Percentiles rank a stretch among this genome's conserved stretches.
Conservation (phyloP, 177 flowering plant species). For the Tripterygium wilfordii region DNA sequence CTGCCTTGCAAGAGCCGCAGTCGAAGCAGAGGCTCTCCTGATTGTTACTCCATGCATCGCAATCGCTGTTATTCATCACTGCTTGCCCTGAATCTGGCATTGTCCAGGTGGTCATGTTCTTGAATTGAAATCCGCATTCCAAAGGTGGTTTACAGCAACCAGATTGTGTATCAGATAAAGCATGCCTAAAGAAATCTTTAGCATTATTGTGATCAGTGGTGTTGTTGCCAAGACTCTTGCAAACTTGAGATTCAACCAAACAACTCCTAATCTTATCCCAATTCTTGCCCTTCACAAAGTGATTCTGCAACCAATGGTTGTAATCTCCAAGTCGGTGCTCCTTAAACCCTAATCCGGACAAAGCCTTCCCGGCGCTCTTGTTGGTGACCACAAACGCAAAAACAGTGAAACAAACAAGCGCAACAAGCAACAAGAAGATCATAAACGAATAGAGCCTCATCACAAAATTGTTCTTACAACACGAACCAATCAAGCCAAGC, state of each 20-base stretch:
- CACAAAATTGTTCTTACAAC: conserved; percentile 11
- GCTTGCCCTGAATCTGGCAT: conserved; percentile 33
- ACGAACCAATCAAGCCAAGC: conserved; percentile 32
- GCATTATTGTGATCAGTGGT: neutral
- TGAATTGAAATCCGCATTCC: conserved; percentile 34
- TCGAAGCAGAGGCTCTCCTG: conserved; percentile 33
- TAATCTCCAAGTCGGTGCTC: conserved; percentile 32
- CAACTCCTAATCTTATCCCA: conserved; percentile 39
- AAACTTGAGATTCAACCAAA: conserved; percentile 28
- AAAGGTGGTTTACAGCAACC: conserved; percentile 92
- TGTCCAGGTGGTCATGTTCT: conserved; percentile 56
- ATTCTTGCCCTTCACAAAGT: conserved; percentile 21
- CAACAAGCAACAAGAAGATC: conserved; percentile 21
- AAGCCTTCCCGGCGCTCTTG: conserved; percentile 23
- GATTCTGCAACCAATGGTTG: conserved; percentile 33
- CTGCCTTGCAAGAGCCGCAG: conserved; percentile 48
- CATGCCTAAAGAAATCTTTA: conserved; percentile 9
- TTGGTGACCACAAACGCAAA: conserved; percentile 39
- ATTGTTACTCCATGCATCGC: conserved; percentile 37
- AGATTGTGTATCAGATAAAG: conserved; percentile 41
- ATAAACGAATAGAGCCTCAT: conserved; percentile 26
- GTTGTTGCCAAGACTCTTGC: conserved; percentile 9
- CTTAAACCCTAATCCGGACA: conserved; percentile 27
- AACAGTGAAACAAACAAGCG: conserved; percentile 22
- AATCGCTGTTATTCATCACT: conserved; percentile 27